Evolutionary conservation across 352 stramenopile genomes (phyloP), one percentile per base, ranked within the genome.

Genomic region (Phytopythium litorale): DNA sequence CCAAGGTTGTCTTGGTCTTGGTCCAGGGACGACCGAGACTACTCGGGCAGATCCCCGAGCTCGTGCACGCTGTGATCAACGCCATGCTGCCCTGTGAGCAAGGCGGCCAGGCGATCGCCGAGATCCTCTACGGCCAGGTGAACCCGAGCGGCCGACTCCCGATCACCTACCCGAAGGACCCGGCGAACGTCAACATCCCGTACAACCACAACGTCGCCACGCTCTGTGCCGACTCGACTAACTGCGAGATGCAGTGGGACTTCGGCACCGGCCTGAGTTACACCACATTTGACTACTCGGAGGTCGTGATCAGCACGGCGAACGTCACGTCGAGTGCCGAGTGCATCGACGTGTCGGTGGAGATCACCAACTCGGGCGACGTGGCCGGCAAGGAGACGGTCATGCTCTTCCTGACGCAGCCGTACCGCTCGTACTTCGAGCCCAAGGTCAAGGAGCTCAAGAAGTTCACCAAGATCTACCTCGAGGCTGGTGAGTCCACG

Each of bases 361-460:
- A 59, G 12, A 84, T 96, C 40, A 79, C 63, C 15, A 96, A 94
- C 70, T 84, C 71, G 0, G 87, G 84, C 7, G 54, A 48, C 7
- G 28, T 60, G 21, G 61, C 67, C 6, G 81, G 84, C 12, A 87
- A 92, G 56, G 82, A 96, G 60, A 81, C 71, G 0, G 73, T 91
- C 38, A 77, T 95, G 58, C 58, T 94, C 21, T 88, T 96, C 54
- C 72, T 93, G 46, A 83, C 66, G 3, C 81, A 88, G 60, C 76
- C 79, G 48, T 79, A 76, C 32, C 81, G 77, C 28, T 56, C 62
- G n/a, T 78, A 78, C 43, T 76, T 81, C 7, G 74, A 88, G 19
- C 82, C 84, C 1, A 79, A 92, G 43, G 74, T 88, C 56, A 94
- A 93, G 71, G 71, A 84, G 55, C 70, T 96, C 30, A 88, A 89